Percentiles rank a stretch among this genome's conserved stretches.
Evolutionary conservation across 1,284 basidiomycete species (phyloP).

Genomic region (Heterobasidion occidentale): DNA sequence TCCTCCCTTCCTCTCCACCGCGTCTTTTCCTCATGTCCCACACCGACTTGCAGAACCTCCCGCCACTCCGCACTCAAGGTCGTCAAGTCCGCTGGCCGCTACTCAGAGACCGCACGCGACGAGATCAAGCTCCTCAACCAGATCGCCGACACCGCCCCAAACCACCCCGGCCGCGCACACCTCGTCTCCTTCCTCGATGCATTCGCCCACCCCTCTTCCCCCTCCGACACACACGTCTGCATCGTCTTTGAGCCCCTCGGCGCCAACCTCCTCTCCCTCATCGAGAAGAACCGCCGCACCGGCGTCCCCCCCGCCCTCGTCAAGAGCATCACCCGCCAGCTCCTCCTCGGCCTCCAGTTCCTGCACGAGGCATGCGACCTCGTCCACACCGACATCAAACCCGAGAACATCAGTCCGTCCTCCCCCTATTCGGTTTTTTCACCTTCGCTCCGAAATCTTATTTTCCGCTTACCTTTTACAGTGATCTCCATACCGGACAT

Average conservation of each 20-base stretch:
- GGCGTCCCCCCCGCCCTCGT: constrained; percentile 78
- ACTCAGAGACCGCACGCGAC: constrained; percentile 85
- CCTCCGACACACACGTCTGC: constrained; percentile 74
- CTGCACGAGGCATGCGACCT: constrained; percentile 86
- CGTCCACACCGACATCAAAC: constrained; percentile 87
- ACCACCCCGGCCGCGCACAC: constrained; percentile 60
- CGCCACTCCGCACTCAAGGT: constrained; percentile 86
- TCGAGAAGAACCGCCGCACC: constrained; percentile 82
- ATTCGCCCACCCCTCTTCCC: constrained; percentile 54
- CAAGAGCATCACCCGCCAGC: constrained; percentile 76
- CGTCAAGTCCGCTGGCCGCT: constrained; percentile 82
- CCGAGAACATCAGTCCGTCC: constrained; percentile 82
- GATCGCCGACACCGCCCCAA: constrained; percentile 65
- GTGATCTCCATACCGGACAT: constrained; percentile 74
- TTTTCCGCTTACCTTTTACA: constrained; percentile 16
- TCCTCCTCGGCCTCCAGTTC: constrained; percentile 85
- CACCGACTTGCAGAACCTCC: constrained; percentile 33
- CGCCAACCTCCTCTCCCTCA: constrained; percentile 78
- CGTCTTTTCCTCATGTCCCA: constrained; percentile 12
- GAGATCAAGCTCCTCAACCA: constrained; percentile 84
- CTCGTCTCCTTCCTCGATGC: constrained; percentile 87
- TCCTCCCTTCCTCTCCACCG: constrained; percentile 8
- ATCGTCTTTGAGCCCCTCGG: constrained; percentile 90
- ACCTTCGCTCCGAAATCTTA: neutral
- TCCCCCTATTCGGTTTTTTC: constrained; percentile 6